These are phyloP conservation scores for Galerina marginata DNA, from an alignment of 768 basidiomycete genomes.

Conservation along the genomic window DNA sequence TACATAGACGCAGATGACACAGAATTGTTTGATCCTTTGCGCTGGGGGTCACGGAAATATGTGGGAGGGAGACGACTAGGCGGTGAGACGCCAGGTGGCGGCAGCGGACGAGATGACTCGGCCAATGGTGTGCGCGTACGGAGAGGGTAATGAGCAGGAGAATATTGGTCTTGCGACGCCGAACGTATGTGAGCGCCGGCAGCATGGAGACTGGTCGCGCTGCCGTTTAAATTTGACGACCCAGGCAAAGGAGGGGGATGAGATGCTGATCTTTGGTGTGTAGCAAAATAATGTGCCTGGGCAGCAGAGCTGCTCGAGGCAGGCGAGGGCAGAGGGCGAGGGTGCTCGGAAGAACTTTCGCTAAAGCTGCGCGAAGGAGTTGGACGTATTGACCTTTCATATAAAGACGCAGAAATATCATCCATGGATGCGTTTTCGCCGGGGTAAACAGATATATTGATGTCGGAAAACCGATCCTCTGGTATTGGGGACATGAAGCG, in stretches of 20 bases:
- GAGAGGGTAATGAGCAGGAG: no score
- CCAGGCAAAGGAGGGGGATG: background rate
- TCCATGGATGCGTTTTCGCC: background rate
- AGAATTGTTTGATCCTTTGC: conserved; percentile 9
- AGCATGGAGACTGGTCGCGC: no score
- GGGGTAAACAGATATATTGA: background rate
- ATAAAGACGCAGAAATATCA: background rate
- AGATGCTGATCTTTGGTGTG: background rate
- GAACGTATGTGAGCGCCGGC: no score
- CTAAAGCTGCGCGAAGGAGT: conserved; percentile 10
- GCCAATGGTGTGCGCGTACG: background rate
- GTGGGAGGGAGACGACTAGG: background rate
- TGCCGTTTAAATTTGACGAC: background rate
- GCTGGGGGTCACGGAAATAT: background rate
- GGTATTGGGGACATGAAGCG: conserved; percentile 8
- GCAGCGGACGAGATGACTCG: background rate
- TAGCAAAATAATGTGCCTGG: background rate
- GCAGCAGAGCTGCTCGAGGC: background rate
- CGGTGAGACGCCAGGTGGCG: background rate
- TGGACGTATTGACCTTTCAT: background rate
- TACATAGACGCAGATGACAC: background rate
- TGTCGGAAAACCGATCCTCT: conserved; percentile 1
- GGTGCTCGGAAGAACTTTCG: background rate
- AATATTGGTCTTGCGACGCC: no score
- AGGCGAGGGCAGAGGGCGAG: conserved; percentile 3